phyloP scores from a whole-genome alignment of 2,329 filamentous ascomycete genomes.

The Moelleriella libera region DNA sequence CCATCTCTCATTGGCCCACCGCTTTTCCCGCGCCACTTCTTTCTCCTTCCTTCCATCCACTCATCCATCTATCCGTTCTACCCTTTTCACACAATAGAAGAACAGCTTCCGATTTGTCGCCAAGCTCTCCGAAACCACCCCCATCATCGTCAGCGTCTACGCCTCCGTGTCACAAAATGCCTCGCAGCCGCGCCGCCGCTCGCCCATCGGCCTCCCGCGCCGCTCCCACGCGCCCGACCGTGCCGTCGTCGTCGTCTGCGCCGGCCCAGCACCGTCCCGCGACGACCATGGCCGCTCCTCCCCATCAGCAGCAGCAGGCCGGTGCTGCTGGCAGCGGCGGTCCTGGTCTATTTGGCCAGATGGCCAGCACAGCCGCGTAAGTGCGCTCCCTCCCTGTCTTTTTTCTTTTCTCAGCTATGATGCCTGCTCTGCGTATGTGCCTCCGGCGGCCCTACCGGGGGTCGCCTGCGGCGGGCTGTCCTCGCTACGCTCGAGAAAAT shows the following conservation, averaged over 20 bases:
- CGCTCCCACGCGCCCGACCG: slow-evolving; percentile 48
- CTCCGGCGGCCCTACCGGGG: background rate
- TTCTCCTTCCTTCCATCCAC: too few species aligned
- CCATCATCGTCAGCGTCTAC: too few species aligned
- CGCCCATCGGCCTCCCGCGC: slow-evolving; percentile 24
- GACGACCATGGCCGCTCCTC: slow-evolving; percentile 46
- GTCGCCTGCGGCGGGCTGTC: too few species aligned
- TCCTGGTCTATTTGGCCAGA: slow-evolving; percentile 84
- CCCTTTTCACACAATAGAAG: too few species aligned
- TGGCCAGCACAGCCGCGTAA: slow-evolving; percentile 96
- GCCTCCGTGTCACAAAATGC: slow-evolving; percentile 31
- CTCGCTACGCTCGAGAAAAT: too few species aligned
- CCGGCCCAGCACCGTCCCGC: slow-evolving; percentile 55
- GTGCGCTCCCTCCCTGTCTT: slow-evolving; percentile 15
- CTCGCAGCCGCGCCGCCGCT: slow-evolving; percentile 62
- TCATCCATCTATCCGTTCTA: too few species aligned
- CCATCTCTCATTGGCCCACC: too few species aligned
- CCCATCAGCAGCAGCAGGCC: slow-evolving; percentile 23
- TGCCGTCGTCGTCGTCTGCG: slow-evolving; percentile 40
- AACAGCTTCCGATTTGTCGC: too few species aligned
- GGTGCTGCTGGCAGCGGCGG: slow-evolving; percentile 44
- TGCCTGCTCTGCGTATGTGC: background rate
- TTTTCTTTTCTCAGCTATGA: background rate
- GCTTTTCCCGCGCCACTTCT: too few species aligned
- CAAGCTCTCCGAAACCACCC: slow-evolving; percentile 8